phyloP scores from a whole-genome alignment of 2,329 filamentous ascomycete genomes.

The Venturia effusa region DNA sequence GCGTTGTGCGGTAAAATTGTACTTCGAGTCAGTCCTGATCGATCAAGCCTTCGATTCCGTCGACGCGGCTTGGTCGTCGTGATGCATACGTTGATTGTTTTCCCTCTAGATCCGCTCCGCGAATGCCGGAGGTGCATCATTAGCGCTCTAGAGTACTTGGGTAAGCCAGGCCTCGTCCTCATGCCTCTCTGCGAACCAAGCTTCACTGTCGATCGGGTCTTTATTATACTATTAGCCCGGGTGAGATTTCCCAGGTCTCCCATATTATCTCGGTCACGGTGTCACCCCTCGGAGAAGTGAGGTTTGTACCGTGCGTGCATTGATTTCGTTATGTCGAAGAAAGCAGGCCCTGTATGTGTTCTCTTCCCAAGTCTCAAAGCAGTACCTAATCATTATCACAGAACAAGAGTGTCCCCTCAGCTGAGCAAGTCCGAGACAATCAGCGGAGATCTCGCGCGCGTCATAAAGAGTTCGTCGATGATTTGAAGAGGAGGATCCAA shows the following conservation, averaged over 20 bases:
- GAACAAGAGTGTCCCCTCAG: constrained; percentile 10
- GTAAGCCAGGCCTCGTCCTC: not conserved
- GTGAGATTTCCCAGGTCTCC: not conserved
- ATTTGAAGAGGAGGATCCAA: constrained; percentile 36
- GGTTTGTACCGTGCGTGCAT: not conserved
- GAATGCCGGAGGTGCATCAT: not conserved
- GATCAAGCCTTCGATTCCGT: not conserved
- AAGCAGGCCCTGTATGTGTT: not conserved
- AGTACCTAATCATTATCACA: not conserved
- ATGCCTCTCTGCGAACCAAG: not conserved
- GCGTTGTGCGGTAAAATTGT: not conserved
- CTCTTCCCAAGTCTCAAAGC: not conserved
- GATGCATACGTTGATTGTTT: no score
- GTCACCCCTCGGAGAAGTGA: not conserved
- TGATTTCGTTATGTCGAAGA: constrained; percentile 1
- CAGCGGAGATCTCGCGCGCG: constrained; percentile 44
- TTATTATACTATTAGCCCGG: no score
- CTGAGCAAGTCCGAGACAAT: constrained; percentile 31
- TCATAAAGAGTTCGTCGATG: constrained; percentile 39
- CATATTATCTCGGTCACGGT: not conserved
- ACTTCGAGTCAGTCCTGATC: not conserved
- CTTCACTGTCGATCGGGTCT: not conserved
- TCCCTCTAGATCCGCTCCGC: not conserved
- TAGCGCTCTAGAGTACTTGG: not conserved
- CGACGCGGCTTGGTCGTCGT: not conserved